These are phyloP conservation scores for Gyromitra esculenta DNA, from an alignment of 2,329 filamentous ascomycete species.

Conservation along the genomic window DNA sequence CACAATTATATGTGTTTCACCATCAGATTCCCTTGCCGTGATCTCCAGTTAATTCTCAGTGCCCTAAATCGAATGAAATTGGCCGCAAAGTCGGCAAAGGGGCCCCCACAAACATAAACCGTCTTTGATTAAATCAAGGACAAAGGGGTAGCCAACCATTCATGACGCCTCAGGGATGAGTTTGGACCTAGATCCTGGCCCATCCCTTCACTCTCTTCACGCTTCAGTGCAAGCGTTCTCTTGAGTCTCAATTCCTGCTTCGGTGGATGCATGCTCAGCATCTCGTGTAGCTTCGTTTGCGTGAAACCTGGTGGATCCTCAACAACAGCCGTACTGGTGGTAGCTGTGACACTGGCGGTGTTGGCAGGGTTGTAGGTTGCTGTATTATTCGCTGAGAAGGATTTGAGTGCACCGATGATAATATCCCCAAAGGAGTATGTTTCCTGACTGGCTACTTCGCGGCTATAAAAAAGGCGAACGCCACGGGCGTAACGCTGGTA, in stretches of 20 bases:
- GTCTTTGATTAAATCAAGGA: not conserved
- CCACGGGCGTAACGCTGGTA: slow-evolving; percentile 37
- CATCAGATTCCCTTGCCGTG: slow-evolving; percentile 27
- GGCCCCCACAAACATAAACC: slow-evolving; percentile 1
- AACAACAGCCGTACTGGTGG: not conserved
- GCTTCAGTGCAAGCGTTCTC: slow-evolving; percentile 35
- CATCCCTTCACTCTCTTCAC: slow-evolving; percentile 23
- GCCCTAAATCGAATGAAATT: slow-evolving; percentile 26
- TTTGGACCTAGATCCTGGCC: not conserved
- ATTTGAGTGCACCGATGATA: slow-evolving; percentile 25
- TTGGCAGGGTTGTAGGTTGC: slow-evolving; percentile 1
- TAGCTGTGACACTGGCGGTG: not conserved
- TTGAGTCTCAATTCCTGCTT: slow-evolving; percentile 37
- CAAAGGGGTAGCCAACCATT: slow-evolving; percentile 22
- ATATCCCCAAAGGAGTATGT: slow-evolving; percentile 40
- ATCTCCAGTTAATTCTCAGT: slow-evolving; percentile 21
- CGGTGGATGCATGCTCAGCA: slow-evolving; percentile 28
- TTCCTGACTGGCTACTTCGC: slow-evolving; percentile 35
- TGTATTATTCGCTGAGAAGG: slow-evolving; percentile 15
- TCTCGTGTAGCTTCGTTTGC: slow-evolving; percentile 27
- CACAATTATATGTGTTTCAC: slow-evolving; percentile 8
- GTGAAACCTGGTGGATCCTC: slow-evolving; percentile 28
- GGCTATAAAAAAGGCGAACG: slow-evolving; percentile 31
- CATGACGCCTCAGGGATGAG: slow-evolving; percentile 10
- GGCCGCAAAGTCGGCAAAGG: not conserved